Evolutionary conservation across 2,329 filamentous ascomycete species (phyloP), one percentile per base, ranked within the genome.

Genomic region (Coniochaeta pulveracea): DNA sequence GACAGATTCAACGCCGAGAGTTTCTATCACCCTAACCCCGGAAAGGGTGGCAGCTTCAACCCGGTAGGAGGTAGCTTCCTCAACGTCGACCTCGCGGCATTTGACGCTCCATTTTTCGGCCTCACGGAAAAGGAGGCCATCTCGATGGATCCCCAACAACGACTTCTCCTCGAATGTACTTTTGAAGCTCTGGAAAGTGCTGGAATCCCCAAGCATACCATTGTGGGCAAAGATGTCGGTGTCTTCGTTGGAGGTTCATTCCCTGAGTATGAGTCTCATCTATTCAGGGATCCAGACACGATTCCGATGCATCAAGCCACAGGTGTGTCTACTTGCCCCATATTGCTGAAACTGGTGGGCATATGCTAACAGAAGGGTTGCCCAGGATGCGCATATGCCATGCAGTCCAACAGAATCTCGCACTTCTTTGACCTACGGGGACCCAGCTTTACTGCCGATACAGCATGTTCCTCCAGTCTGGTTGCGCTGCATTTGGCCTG

Each of bases 371-470:
- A 8, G n/a, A 24, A 24, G 14, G n/a, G n/a, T n/a, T n/a, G n/a
- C 19, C n/a, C 34, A 63, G 59, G 59, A 23, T 61, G 57, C 38
- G 63, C 64, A 26, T 60, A 64, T 43, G 62, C 64, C 8, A 67
- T 73, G 48, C 57, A 69, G 37, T 64, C 67, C 1, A 72, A 72
- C 39, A 55, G 69, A 28, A 54, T 73, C 14, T 70, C 66, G 2
- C 66, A 72, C 41, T 68, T 64, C 49, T 72, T 71, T 39, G 63
- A 73, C 41, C 54, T 74, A 22, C 54, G 59, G 23, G 69, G 70
- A 0, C 66, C 68, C 1, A 68, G 63, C 34, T 62, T 70, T 36
- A 64, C 66, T 0, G 52, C 64, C 4, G 64, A 71, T 37, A 70
- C 66, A 2, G 67, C 64, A 5, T 72, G 66, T 40, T 70, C 66